Conservation (phyloP, 2,329 filamentous ascomycete genomes). For the Xylogone sp. region DNA sequence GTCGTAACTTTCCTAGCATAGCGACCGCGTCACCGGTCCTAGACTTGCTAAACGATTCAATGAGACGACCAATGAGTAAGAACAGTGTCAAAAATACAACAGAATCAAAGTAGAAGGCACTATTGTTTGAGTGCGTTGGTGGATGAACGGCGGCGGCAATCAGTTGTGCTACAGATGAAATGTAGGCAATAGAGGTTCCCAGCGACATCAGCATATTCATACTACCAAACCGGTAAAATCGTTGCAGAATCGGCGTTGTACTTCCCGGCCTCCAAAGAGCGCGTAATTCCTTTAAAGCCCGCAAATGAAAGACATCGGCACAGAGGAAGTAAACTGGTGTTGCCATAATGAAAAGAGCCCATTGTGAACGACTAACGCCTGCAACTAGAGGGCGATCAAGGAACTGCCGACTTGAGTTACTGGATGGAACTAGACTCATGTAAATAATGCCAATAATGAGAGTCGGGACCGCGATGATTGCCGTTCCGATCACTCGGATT, state of each 20-base stretch:
- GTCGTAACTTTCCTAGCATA: slow-evolving; percentile 72
- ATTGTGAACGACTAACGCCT: slow-evolving; percentile 72
- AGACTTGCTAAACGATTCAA: slow-evolving; percentile 89
- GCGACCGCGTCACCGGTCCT: slow-evolving; percentile 85
- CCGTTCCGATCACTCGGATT: slow-evolving; percentile 65
- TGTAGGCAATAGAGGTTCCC: slow-evolving; percentile 82
- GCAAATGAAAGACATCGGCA: slow-evolving; percentile 78
- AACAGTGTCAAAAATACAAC: slow-evolving; percentile 92
- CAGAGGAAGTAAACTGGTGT: slow-evolving; percentile 86
- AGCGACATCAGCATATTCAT: slow-evolving; percentile 94
- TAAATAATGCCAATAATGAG: slow-evolving; percentile 87
- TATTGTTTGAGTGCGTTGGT: slow-evolving; percentile 36
- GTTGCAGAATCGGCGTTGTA: slow-evolving; percentile 64
- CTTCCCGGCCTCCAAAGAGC: slow-evolving; percentile 76
- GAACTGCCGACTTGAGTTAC: slow-evolving; percentile 55
- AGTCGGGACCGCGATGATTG: slow-evolving; percentile 71
- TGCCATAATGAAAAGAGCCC: slow-evolving; percentile 75
- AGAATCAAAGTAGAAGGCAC: slow-evolving; percentile 79
- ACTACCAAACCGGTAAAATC: slow-evolving; percentile 91
- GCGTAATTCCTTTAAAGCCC: slow-evolving; percentile 74
- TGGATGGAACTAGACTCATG: slow-evolving; percentile 72
- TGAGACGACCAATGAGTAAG: slow-evolving; percentile 67
- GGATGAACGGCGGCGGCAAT: slow-evolving; percentile 53
- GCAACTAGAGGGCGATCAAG: slow-evolving; percentile 68
- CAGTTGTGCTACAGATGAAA: slow-evolving; percentile 76